These are phyloP conservation scores for Smithsoniella earleae DNA, from an alignment of 163 green algal genomes.

Conservation along the genomic window DNA sequence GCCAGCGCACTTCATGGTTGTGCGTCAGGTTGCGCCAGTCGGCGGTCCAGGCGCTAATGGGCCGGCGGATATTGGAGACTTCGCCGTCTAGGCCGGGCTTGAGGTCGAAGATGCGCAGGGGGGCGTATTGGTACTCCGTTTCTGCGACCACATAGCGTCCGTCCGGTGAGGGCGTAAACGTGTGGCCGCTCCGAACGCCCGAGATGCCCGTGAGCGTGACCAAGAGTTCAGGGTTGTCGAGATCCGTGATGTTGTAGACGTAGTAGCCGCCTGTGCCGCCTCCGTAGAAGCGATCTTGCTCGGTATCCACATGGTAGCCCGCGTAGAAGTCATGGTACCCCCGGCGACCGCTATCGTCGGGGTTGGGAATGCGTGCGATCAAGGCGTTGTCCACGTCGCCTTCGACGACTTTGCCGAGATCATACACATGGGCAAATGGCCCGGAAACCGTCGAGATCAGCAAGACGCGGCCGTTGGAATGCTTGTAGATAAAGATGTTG, in stretches of 20 bases:
- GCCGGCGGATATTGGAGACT: too few relatives aligned
- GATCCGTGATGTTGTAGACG: conserved; percentile 2
- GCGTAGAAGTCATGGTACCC: conserved; percentile 1
- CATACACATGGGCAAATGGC: too few relatives aligned
- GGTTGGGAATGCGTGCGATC: neutral
- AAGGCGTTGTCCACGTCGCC: neutral
- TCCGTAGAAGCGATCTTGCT: neutral
- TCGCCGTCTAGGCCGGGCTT: too few relatives aligned
- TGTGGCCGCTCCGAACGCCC: neutral
- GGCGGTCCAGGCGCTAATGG: too few relatives aligned
- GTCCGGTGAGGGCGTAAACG: neutral
- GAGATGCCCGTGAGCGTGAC: neutral
- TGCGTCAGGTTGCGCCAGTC: too few relatives aligned
- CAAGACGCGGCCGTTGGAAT: too few relatives aligned
- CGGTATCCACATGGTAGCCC: neutral
- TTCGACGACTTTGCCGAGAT: neutral
- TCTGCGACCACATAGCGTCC: too few relatives aligned
- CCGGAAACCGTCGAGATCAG: too few relatives aligned
- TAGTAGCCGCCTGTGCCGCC: neutral
- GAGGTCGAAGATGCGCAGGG: too few relatives aligned
- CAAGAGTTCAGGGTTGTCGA: neutral
- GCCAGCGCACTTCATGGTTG: too few relatives aligned
- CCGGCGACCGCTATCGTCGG: neutral
- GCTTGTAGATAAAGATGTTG: too few relatives aligned
- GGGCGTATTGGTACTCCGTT: too few relatives aligned